Evolutionary conservation across 1,139 yeast genomes (phyloP).

Genomic region (Suhomyces bolitotheri): DNA sequence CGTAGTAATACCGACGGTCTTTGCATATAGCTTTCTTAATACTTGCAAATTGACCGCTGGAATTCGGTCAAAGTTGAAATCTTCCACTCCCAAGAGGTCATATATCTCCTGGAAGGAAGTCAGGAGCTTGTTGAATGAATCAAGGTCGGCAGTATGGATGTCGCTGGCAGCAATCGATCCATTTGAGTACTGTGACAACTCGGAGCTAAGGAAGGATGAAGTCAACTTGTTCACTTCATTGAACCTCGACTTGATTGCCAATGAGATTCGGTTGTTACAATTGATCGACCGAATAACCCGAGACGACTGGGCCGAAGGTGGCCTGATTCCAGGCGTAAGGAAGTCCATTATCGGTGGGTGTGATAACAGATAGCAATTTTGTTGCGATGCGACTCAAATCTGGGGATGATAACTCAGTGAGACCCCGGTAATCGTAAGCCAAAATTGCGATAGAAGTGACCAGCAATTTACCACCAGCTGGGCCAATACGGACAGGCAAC

Average conservation of each 20-base stretch:
- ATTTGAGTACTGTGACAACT: slow-evolving; percentile 9
- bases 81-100: slow-evolving; percentile 25
- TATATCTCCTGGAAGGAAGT: slow-evolving; percentile 27
- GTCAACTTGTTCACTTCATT: slow-evolving; percentile 16
- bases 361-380: slow-evolving; percentile 1
- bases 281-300: slow-evolving; percentile 16
- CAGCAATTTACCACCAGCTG: too few species aligned
- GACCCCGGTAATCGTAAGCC: too few species aligned
- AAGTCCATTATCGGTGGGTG: slow-evolving; percentile 15
- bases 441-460: too few species aligned
- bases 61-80: slow-evolving; percentile 23
- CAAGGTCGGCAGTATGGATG: slow-evolving; percentile 3
- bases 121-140: slow-evolving; percentile 20
- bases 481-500: too few species aligned
- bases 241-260: slow-evolving; percentile 15
- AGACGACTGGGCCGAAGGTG: slow-evolving; percentile 13
- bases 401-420: too few species aligned
- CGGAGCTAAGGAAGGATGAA: slow-evolving; percentile 14
- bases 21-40: slow-evolving; percentile 15
- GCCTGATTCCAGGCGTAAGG: slow-evolving; percentile 18
- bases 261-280: slow-evolving; percentile 17
- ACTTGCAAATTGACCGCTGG: slow-evolving; percentile 18
- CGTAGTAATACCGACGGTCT: background rate
- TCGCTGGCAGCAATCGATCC: slow-evolving; percentile 1
- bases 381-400: slow-evolving; percentile 1